Conservation (phyloP, 2,329 filamentous ascomycete species). For the Apiospora kogelbergensis region DNA sequence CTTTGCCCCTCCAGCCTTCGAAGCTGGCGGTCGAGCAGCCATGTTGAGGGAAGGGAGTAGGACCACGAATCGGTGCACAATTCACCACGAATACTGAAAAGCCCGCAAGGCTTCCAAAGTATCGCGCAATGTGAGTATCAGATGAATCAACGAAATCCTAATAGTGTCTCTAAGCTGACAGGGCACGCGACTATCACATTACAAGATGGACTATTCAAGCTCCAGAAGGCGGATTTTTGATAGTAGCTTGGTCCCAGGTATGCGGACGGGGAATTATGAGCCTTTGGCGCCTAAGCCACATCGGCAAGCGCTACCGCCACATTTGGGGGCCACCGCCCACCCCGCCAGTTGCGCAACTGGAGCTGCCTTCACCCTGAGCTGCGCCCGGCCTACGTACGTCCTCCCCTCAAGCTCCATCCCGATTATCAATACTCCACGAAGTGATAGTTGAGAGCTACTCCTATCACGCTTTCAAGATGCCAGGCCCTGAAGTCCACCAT, state of each 20-base stretch:
- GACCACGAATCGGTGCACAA: background rate
- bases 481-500: conserved; percentile 87
- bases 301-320: background rate
- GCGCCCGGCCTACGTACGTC: background rate
- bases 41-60: background rate
- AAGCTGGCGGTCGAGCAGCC: conserved; percentile 27
- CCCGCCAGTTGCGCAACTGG: background rate
- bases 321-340: background rate
- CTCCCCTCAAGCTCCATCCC: conserved; percentile 11
- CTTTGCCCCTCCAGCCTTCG: conserved; percentile 38
- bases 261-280: background rate
- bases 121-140: background rate
- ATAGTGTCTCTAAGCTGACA: background rate
- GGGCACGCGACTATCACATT: background rate
- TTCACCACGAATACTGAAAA: background rate
- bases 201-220: background rate
- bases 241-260: background rate
- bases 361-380: background rate
- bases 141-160: background rate
- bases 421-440: background rate
- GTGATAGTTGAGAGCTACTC: conserved; percentile 99
- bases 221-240: conserved; percentile 4
- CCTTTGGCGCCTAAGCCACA: background rate
- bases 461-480: conserved; percentile 74
- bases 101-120: background rate